These are phyloP conservation scores for Scheffersomyces segobiensis DNA, from an alignment of 1,139 yeast species.

Conservation along the genomic window DNA sequence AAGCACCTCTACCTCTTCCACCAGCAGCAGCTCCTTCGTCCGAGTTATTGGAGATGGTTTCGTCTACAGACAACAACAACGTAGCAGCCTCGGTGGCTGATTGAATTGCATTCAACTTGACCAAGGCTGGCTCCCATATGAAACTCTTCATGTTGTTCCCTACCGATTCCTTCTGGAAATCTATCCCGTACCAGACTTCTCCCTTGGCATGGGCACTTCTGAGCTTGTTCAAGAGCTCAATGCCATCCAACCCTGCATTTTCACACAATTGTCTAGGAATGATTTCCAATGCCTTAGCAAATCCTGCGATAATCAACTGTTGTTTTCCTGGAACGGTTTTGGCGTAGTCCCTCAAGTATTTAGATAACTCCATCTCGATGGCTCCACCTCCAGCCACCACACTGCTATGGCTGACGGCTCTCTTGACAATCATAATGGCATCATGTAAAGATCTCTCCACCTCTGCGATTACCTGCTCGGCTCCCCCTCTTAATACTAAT, in stretches of 20 bases:
- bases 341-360: conserved; percentile 81
- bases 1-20: conserved; percentile 71
- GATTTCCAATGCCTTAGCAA: conserved; percentile 91
- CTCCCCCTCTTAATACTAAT: conserved; percentile 91
- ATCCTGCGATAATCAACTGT: conserved; percentile 87
- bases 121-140: conserved; percentile 98
- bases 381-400: conserved; percentile 99
- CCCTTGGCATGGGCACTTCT: conserved; percentile 95
- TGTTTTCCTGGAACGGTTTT: conserved; percentile 93
- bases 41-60: conserved; percentile 85
- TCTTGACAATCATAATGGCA: conserved; percentile 96
- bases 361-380: conserved; percentile 94
- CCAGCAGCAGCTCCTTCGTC: conserved; percentile 60
- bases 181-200: conserved; percentile 88
- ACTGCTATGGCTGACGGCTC: conserved; percentile 83
- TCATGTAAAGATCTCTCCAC: conserved; percentile 97
- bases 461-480: conserved; percentile 97
- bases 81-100: conserved; percentile 99
- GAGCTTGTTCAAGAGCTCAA: conserved; percentile 84
- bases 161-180: conserved; percentile 79
- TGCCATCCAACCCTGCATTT: conserved; percentile 96
- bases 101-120: conserved; percentile 88
- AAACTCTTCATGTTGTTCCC: conserved; percentile 83
- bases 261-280: conserved; percentile 98
- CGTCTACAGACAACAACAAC: conserved; percentile 88